These are phyloP conservation scores for Hemerocallis citrina DNA, from an alignment of 106 monocot species.

Conservation along the genomic window DNA sequence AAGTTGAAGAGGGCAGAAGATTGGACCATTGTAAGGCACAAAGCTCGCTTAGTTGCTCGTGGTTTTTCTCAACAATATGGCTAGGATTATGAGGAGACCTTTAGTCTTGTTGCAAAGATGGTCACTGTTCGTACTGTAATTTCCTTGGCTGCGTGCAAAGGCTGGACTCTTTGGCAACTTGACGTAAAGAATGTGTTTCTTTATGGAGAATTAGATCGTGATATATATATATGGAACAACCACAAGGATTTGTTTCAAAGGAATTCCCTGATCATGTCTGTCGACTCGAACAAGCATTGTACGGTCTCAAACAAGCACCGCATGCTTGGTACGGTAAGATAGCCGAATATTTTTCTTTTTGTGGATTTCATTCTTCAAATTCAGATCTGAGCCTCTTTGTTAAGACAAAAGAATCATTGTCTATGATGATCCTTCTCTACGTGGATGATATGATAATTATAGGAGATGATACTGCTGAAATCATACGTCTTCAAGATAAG, in stretches of 20 bases:
- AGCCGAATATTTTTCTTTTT: neutral
- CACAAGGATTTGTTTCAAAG: neutral
- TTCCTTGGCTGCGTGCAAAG: neutral
- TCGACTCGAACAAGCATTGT: neutral
- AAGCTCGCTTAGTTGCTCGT: too few species aligned
- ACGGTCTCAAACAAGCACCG: too few species aligned
- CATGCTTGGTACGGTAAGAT: conserved; percentile 1
- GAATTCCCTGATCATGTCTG: neutral
- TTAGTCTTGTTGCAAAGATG: too few species aligned
- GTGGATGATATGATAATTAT: conserved; percentile 1
- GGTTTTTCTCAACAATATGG: too few species aligned
- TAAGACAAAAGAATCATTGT: neutral
- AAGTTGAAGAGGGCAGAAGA: too few species aligned
- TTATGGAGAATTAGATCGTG: neutral
- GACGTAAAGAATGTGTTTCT: neutral
- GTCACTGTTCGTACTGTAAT: too few species aligned
- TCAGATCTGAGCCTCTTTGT: neutral
- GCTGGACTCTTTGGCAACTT: neutral
- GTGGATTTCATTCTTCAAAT: neutral
- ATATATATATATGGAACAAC: neutral
- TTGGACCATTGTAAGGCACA: too few species aligned
- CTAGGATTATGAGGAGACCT: too few species aligned
- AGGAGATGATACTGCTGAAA: too few species aligned
- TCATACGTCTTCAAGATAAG: neutral
- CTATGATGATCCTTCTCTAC: neutral